A percentile compares a stretch with the other conserved stretches of the same genome.
phyloP scores from a whole-genome alignment of 73 alveolate species.

The Symbiodinium natans region DNA sequence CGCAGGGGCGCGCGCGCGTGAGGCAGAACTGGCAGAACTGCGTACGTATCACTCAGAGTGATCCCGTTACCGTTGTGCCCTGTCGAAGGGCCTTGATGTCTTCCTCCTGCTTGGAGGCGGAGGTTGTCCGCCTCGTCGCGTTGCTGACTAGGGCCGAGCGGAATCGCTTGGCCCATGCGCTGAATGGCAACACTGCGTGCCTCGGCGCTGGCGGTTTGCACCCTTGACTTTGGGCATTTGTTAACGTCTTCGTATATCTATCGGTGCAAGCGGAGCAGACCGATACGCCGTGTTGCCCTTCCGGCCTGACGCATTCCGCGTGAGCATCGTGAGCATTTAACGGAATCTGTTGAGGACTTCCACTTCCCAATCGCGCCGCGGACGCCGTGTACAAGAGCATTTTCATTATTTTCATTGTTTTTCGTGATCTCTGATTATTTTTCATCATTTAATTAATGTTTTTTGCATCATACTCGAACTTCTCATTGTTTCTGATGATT shows the following conservation, averaged over 20 bases:
- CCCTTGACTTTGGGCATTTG: no score
- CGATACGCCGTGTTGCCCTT: no score
- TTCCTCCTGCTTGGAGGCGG: slow-evolving; percentile 10
- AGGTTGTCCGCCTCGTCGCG: background rate
- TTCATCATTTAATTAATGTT: background rate
- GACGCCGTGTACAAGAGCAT: no score
- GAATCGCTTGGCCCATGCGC: slow-evolving; percentile 7
- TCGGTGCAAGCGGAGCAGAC: no score
- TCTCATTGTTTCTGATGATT: background rate
- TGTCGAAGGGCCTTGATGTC: background rate
- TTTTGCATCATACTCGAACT: background rate
- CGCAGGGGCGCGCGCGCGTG: slow-evolving; percentile 7
- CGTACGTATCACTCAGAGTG: background rate
- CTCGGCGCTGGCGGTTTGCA: background rate
- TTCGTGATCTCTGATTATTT: background rate
- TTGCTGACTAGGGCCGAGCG: slow-evolving; percentile 7
- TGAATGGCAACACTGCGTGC: slow-evolving; percentile 1
- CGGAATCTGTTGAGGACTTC: no score
- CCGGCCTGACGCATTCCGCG: no score
- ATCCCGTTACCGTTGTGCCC: background rate
- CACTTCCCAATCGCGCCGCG: no score
- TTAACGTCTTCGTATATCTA: no score
- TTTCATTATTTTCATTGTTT: background rate
- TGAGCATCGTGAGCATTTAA: no score
- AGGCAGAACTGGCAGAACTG: slow-evolving; percentile 2